Evolutionary conservation across 2,329 filamentous ascomycete species (phyloP).

Genomic region (Xylaria digitata): DNA sequence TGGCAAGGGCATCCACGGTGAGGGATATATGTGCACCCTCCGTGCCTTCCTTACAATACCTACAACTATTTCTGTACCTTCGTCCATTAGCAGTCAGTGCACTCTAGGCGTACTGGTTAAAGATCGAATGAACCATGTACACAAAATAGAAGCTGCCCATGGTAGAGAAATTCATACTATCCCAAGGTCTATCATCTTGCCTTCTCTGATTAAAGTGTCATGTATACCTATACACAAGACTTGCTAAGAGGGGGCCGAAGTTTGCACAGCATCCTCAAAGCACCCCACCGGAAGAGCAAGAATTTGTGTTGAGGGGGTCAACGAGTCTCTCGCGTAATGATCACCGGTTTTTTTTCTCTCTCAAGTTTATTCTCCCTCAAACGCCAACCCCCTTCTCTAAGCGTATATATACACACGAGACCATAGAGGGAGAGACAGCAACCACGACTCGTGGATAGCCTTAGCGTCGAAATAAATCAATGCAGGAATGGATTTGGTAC

Average conservation of each 20-base stretch:
- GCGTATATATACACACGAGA: too few species aligned
- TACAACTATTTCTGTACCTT: too few species aligned
- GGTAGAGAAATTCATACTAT: background rate
- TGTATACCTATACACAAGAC: background rate
- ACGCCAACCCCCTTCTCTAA: too few species aligned
- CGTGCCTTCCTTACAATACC: too few species aligned
- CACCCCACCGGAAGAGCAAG: background rate
- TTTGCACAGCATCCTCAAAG: background rate
- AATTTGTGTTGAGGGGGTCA: background rate
- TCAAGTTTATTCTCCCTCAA: too few species aligned
- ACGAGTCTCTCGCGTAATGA: too few species aligned
- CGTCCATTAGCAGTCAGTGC: too few species aligned
- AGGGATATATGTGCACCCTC: too few species aligned
- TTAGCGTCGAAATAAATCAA: conserved; percentile 5
- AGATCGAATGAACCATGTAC: too few species aligned
- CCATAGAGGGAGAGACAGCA: background rate
- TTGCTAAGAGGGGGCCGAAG: background rate
- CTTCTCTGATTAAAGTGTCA: background rate
- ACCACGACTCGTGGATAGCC: background rate
- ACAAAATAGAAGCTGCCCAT: background rate
- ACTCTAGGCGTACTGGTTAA: too few species aligned
- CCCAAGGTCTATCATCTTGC: background rate
- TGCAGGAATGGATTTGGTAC: conserved; percentile 7
- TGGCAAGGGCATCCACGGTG: too few species aligned
- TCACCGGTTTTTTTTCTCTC: too few species aligned